These are phyloP conservation scores for Fusarium austroafricanum DNA, from an alignment of 2,329 filamentous ascomycete genomes.

Conservation along the genomic window DNA sequence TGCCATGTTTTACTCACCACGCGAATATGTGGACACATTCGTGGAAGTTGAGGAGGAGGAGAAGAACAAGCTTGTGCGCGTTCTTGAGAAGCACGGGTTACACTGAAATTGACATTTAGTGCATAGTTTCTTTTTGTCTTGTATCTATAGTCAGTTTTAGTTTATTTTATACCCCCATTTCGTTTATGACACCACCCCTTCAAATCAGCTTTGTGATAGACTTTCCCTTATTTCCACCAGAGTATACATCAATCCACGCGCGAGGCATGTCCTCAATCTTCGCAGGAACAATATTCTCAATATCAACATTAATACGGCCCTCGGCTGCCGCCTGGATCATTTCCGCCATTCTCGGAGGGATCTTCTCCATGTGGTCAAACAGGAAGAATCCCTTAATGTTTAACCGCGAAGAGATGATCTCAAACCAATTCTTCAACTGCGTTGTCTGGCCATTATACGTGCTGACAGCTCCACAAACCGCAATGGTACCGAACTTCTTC, in stretches of 20 bases:
- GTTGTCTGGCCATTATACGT: conserved; percentile 5
- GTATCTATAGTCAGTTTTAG: not conserved
- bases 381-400: conserved; percentile 6
- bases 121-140: fast-evolving
- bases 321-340: conserved; percentile 2
- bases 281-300: conserved; percentile 4
- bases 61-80: not conserved
- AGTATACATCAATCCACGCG: conserved; percentile 20
- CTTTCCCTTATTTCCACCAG: conserved; percentile 19
- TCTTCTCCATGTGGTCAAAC: conserved; percentile 10
- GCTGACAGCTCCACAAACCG: conserved; percentile 1
- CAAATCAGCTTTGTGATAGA: conserved; percentile 19
- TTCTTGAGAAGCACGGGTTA: conserved; percentile 9
- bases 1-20: conserved; percentile 6
- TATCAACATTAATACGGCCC: conserved; percentile 9
- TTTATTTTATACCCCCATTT: not conserved
- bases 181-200: not conserved
- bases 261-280: conserved; percentile 28
- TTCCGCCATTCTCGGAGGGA: not conserved
- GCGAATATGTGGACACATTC: conserved; percentile 19
- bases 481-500: conserved; percentile 1
- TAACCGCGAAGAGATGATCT: conserved; percentile 7
- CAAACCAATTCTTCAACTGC: conserved; percentile 5
- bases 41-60: conserved; percentile 19
- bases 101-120: not conserved